These are phyloP conservation scores for Echeveria elegans DNA, from an alignment of 164 flowering plant genomes.

Conservation along the genomic window DNA sequence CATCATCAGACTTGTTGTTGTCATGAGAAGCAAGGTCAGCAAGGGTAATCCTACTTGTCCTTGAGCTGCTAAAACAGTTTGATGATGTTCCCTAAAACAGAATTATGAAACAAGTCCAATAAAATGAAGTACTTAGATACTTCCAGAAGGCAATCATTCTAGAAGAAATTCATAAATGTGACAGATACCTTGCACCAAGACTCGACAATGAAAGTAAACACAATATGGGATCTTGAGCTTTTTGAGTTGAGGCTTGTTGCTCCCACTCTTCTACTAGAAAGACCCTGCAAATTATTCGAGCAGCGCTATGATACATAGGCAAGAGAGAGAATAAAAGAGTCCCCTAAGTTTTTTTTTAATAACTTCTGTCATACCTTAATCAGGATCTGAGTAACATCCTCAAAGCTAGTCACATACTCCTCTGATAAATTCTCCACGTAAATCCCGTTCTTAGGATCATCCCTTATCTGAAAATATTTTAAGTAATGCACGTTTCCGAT, in stretches of 20 bases:
- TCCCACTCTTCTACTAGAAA: constrained; percentile 86
- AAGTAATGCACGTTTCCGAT: background rate
- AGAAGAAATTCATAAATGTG: too few relatives aligned
- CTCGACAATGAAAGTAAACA: constrained; percentile 74
- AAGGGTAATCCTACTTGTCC: constrained; percentile 74
- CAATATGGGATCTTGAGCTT: constrained; percentile 89
- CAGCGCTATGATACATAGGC: background rate
- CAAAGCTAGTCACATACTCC: constrained; percentile 68
- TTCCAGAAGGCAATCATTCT: background rate
- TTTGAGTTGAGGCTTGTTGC: constrained; percentile 81
- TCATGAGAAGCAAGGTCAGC: constrained; percentile 91
- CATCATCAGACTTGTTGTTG: constrained; percentile 43
- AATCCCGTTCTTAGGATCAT: constrained; percentile 73
- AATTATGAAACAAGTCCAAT: too few relatives aligned
- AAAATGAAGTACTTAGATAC: too few relatives aligned
- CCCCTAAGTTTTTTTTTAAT: background rate
- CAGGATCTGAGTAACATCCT: constrained; percentile 74
- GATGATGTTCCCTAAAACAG: constrained; percentile 44
- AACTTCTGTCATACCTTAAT: constrained; percentile 57
- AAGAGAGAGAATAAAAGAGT: background rate
- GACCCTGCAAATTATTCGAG: constrained; percentile 54
- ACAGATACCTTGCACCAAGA: constrained; percentile 90
- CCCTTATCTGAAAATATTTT: constrained; percentile 75
- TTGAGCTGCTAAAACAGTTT: constrained; percentile 67
- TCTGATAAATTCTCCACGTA: constrained; percentile 83